A percentile compares a stretch with the other conserved stretches of the same genome.
Conservation (phyloP, 1,284 basidiomycete genomes). For the Agroathelia rolfsii region DNA sequence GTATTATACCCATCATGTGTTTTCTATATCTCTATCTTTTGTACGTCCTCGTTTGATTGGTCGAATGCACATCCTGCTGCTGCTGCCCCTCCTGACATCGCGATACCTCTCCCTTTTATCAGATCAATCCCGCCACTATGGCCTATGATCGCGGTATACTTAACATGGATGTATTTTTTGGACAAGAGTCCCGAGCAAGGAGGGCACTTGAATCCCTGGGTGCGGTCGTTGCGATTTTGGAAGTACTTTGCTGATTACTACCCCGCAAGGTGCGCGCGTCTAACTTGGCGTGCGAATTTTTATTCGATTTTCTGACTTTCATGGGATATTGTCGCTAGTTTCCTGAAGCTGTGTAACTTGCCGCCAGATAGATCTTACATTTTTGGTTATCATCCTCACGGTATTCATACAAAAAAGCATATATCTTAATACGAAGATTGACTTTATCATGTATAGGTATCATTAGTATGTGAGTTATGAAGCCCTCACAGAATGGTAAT, state of each 20-base stretch:
- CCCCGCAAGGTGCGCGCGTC: constrained; percentile 67
- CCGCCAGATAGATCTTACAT: constrained; percentile 88
- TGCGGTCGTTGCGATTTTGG: constrained; percentile 67
- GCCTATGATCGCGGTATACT: constrained; percentile 78
- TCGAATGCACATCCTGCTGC: constrained; percentile 3
- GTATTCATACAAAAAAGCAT: constrained; percentile 30
- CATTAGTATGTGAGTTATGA: constrained; percentile 72
- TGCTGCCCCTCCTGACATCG: too few species aligned
- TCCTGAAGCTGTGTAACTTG: constrained; percentile 72
- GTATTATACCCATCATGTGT: constrained; percentile 63
- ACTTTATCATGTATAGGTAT: constrained; percentile 42
- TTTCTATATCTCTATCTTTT: constrained; percentile 71
- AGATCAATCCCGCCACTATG: constrained; percentile 87
- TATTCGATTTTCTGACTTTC: constrained; percentile 8
- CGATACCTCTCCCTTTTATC: constrained; percentile 9
- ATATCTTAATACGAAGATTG: constrained; percentile 2
- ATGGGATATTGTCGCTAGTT: constrained; percentile 23
- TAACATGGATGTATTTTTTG: constrained; percentile 69
- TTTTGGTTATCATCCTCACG: constrained; percentile 96
- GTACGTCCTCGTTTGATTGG: constrained; percentile 35
- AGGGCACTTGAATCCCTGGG: constrained; percentile 71
- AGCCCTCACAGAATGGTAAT: constrained; percentile 3
- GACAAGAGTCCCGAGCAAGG: constrained; percentile 76
- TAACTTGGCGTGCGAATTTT: constrained; percentile 3
- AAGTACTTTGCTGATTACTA: constrained; percentile 88